Evolutionary conservation across 139 green algal genomes (phyloP).

Genomic region (Coelastrella sp.): DNA sequence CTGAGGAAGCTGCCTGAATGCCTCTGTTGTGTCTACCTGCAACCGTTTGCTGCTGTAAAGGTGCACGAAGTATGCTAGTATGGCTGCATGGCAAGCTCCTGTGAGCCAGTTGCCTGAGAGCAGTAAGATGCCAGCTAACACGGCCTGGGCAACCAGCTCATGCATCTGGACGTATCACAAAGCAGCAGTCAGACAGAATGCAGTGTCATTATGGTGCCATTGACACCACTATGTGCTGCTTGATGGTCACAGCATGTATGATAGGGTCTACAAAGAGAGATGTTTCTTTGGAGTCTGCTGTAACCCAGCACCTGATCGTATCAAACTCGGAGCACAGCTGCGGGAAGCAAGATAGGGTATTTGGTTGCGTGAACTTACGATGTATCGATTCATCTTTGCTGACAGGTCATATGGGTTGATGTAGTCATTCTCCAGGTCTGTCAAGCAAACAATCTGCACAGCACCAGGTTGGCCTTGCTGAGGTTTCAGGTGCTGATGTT

Average conservation of each 20-base stretch:
- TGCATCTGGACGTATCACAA: no score
- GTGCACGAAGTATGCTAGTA: conserved; percentile 62
- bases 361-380: conserved; percentile 74
- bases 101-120: conserved; percentile 71
- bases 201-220: no score
- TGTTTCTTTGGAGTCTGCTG: no score
- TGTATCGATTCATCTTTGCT: conserved; percentile 74
- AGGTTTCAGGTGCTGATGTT: no score
- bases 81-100: conserved; percentile 46
- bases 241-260: no score
- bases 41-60: conserved; percentile 45
- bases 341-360: no score
- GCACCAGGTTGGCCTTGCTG: no score
- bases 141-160: conserved; percentile 60
- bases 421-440: conserved; percentile 89
- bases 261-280: no score
- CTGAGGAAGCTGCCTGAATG: conserved; percentile 68
- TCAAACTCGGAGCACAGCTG: no score
- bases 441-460: conserved; percentile 79
- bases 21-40: conserved; percentile 75
- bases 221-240: no score
- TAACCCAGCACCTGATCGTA: no score
- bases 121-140: conserved; percentile 64
- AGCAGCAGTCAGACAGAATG: no score
- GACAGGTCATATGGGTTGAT: conserved; percentile 90